A percentile compares a stretch with the other conserved stretches of the same genome.
phyloP scores from a whole-genome alignment of 1,284 basidiomycete species.

The Heliocybe sulcata region DNA sequence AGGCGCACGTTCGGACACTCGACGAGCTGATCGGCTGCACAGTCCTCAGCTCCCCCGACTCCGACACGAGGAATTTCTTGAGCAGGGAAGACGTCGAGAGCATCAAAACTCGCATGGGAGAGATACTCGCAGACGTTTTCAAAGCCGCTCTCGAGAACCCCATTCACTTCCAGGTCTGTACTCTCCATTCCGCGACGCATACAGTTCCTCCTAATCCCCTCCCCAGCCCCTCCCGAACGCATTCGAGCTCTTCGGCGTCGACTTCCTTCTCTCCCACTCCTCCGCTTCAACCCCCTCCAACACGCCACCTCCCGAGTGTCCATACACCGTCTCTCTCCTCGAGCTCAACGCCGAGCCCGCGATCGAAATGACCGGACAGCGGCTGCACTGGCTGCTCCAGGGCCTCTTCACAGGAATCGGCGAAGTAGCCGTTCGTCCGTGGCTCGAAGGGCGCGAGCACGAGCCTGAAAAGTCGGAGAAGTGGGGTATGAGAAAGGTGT shows the following conservation, averaged over 20 bases:
- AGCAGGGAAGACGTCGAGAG: conserved; percentile 42
- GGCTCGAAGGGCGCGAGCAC: conserved; percentile 27
- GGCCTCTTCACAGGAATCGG: conserved; percentile 76
- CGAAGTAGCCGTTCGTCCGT: conserved; percentile 64
- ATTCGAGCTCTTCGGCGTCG: conserved; percentile 93
- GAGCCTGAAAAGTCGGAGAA: conserved; percentile 8
- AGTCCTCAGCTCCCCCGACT: conserved; percentile 32
- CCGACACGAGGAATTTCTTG: conserved; percentile 21
- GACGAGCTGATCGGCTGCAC: conserved; percentile 68
- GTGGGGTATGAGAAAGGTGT: conserved; percentile 19
- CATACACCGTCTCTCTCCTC: conserved; percentile 58
- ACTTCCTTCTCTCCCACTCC: conserved; percentile 74
- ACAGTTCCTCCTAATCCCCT: background rate
- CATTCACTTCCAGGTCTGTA: conserved; percentile 77
- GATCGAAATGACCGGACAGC: conserved; percentile 88
- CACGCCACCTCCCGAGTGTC: conserved; percentile 3
- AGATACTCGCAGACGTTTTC: conserved; percentile 76
- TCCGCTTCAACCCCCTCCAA: conserved; percentile 6
- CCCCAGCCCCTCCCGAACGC: conserved; percentile 80
- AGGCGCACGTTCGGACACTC: conserved; percentile 66
- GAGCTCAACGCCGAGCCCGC: conserved; percentile 97
- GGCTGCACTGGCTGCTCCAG: conserved; percentile 73
- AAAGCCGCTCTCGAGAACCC: conserved; percentile 80
- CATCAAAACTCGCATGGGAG: conserved; percentile 58
- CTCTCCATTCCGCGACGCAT: background rate